These are phyloP conservation scores for Dipteronia sinensis DNA, from an alignment of 345 rosid genomes.

Conservation along the genomic window DNA sequence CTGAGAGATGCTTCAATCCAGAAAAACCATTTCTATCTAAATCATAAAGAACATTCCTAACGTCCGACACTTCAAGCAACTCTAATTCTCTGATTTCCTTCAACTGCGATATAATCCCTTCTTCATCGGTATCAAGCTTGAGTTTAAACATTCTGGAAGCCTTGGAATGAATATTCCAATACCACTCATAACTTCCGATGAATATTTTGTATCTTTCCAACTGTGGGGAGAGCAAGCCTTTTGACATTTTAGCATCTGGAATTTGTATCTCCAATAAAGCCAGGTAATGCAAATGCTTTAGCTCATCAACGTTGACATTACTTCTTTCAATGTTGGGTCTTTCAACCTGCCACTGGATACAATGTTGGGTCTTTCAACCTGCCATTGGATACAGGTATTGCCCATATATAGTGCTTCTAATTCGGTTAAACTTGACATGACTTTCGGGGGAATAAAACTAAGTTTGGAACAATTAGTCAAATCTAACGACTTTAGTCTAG, in stretches of 20 bases:
- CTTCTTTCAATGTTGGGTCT: background rate
- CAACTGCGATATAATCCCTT: no score
- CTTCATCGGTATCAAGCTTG: no score
- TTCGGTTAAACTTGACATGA: constrained; percentile 6
- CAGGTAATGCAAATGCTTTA: background rate
- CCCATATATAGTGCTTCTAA: constrained; percentile 28
- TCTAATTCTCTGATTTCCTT: no score
- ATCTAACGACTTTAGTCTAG: constrained; percentile 15
- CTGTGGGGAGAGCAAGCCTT: background rate
- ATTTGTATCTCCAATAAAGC: constrained; percentile 19
- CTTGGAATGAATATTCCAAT: no score
- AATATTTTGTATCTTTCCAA: constrained; percentile 12
- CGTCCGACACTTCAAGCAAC: no score
- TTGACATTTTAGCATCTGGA: background rate
- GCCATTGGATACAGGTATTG: constrained; percentile 10
- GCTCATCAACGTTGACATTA: constrained; percentile 21
- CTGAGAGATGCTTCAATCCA: no score
- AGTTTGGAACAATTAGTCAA: constrained; percentile 14
- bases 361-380: background rate
- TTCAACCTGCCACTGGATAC: constrained; percentile 8
- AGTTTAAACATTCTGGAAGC: no score
- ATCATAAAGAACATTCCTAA: no score
- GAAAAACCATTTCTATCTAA: no score
- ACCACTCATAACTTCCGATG: no score
- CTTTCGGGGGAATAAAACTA: constrained; percentile 10